Conservation (phyloP, 345 rosid species). For the Citrus maxima region DNA sequence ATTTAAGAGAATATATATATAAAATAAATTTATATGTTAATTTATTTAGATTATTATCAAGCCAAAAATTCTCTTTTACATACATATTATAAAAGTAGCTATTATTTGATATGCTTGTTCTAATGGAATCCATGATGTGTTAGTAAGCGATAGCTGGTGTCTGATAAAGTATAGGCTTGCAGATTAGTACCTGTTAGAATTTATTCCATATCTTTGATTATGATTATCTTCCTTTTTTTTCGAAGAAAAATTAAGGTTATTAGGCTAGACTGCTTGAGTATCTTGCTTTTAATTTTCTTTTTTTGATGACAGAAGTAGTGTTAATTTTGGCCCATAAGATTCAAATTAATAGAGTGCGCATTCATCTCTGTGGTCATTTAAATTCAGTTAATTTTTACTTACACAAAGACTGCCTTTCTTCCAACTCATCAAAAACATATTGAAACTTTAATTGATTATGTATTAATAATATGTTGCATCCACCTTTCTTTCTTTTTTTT, state of each 20-base stretch:
- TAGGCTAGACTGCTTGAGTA: too few relatives aligned
- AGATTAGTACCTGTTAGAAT: conserved; percentile 21
- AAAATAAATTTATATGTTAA: too few relatives aligned
- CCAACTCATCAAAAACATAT: too few relatives aligned
- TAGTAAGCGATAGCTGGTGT: conserved; percentile 15
- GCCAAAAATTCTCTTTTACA: neutral
- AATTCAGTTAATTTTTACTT: neutral
- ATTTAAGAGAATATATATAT: neutral
- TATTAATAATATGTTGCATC: too few relatives aligned
- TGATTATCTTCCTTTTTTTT: too few relatives aligned
- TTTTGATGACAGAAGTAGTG: conserved; percentile 2
- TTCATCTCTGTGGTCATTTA: neutral
- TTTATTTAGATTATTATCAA: too few relatives aligned
- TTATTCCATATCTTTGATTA: conserved; percentile 23
- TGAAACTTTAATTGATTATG: too few relatives aligned
- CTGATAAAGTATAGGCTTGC: conserved; percentile 28
- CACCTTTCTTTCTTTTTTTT: too few relatives aligned
- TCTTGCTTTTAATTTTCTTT: neutral
- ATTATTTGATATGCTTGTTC: neutral
- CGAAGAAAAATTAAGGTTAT: neutral
- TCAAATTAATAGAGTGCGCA: neutral
- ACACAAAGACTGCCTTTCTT: too few relatives aligned
- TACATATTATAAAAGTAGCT: neutral
- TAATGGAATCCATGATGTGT: conserved; percentile 29
- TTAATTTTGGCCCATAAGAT: neutral